Base-by-base conservation (phyloP, 2,329 filamentous ascomycete species). In the Penicillium sp. region DNA sequence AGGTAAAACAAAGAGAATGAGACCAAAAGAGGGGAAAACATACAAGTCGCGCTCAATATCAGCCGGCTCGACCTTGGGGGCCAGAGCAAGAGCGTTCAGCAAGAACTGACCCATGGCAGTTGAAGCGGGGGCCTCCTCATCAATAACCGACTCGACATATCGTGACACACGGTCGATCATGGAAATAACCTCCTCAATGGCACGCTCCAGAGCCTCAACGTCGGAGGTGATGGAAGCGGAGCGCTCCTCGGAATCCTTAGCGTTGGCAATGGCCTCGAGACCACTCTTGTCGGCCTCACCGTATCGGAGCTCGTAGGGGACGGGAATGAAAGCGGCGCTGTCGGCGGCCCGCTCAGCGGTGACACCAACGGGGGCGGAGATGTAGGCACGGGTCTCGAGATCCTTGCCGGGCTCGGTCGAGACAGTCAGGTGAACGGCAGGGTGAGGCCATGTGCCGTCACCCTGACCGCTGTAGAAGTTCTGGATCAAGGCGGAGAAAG, bases 381-480 rank as follows among this genome's bases (percentile, higher is more conserved):
- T 97, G 81, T 99, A 99, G 71, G 93, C 91, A 75, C 90, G 86
- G 56, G 92, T 90, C 78, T 93, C 89, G 67, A 98, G 91, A 67
- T 95, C 89, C 79, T 91, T 84, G 69, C 93, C 93, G 44, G 95
- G 87, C 65, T 92, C 88, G 60, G 93, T 97, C 61, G 89, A 92
- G 66, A 98, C 91, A 62, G 95, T 99, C 76, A 99, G 83, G 80
- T 99, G 95, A 49, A 99, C 89, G 64, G 95, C 93, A n/a, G 95
- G 95, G 79, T 97, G 91, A 53, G 95, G 95, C 82, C 90, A 97
- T 56, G 95, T 99, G 74, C 95, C 95, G 64, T 96, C 96, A 72
- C 96, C 95, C 72, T 96, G 92, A 73, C 91, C 90, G 73, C 90
- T 91, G 83, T 98, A 99, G 84, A 98, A 99, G 84, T 99, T 99